Base-by-base conservation (phyloP, 306 rosid genomes). In the Crotalaria pallida region DNA sequence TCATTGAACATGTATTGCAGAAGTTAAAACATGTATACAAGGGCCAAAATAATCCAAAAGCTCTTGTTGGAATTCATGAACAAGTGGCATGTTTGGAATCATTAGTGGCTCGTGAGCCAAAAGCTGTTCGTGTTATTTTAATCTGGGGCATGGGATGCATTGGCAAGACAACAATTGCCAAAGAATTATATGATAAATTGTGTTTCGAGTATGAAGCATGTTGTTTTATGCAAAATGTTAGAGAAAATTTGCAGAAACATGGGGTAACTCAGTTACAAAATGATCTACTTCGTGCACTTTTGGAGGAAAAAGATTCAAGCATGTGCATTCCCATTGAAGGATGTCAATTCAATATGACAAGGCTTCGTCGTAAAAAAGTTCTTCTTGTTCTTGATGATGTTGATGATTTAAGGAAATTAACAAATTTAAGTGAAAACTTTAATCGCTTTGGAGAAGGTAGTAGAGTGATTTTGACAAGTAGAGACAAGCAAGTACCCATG, bases 351-450 rank as follows among this genome's bases (percentile, higher is more conserved):
- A 36, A 36, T 41, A 19, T 31, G 36, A 51, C 0, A 8, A 40
- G 65, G n/a, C 29, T 69, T 53, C 0, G 13, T 10, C 55, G 12
- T 3, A 40, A 40, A 11, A 55, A 10, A 2, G 4, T 3, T 15
- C 43, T 56, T 3, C 0, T 70, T 56, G 66, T 70, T 10, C 47
- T 70, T 16, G 75, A 57, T 38, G 43, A 70, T 70, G 31, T 70
- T 2, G 6, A 26, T 57, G 18, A 57, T 22, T 0, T 52, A 56
- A 15, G 4, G 43, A 36, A 36, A 36, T 2, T 70, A 10, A 17
- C 4, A 38, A 2, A 6, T 24, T 11, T 56, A 6, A 15, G 0
- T 0, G 47, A 66, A 70, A n/a, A 1, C 0, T 13, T 3, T 26
- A 0, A 10, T 17, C 41, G 19, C 45, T 57, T 56, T 57, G 66